Evolutionary conservation across 225 moss, liverwort and hornwort species (phyloP), one percentile per base, ranked within the genome.

Genomic region (Thuidium tamariscinum): DNA sequence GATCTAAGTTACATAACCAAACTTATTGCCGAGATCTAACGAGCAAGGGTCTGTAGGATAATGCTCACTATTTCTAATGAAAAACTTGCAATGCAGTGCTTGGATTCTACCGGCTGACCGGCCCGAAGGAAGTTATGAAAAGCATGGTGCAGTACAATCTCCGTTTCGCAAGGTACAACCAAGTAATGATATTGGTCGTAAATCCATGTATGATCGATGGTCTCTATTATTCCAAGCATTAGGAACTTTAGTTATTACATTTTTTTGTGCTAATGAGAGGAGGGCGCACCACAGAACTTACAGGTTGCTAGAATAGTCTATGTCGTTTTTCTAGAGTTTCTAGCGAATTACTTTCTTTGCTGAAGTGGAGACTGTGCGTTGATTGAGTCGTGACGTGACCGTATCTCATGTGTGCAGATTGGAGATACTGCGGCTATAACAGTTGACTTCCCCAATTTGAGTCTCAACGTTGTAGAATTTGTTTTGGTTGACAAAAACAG

Each of bases 401-500:
- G 52, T 77, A 25, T 48, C 39, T 64, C 56, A 48, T 62, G 54
- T 41, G 48, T 72, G 79, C 91, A 97, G 96, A 89, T 86, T 66
- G 96, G 96, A 49, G 91, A 94, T 72, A 89, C 89, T 76, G 94
- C 94, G 23, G 81, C 89, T 63, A 39, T 96, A 17, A 92, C 85
- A 74, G 74, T 98, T 78, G 93, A 93, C 34, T 77, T 95, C 56
- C 78, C 89, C 78, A 94, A 95, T 83, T 66, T 83, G 27, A 92
- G 85, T 37, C 86, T 95, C 56, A 87, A 92, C 69, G 93, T 88
- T 56, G 88, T 98, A 66, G 98, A 98, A 86, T 98, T 98, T 84
- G 91, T 98, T 62, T 63, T 98, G 82, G 93, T 94, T 77, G 96
- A 96, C 84, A 92, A 89, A 84, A 88, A 92, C 69, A 93, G 89